phyloP scores from a whole-genome alignment of 2,329 filamentous ascomycete genomes.

The Phialocephala sp. region DNA sequence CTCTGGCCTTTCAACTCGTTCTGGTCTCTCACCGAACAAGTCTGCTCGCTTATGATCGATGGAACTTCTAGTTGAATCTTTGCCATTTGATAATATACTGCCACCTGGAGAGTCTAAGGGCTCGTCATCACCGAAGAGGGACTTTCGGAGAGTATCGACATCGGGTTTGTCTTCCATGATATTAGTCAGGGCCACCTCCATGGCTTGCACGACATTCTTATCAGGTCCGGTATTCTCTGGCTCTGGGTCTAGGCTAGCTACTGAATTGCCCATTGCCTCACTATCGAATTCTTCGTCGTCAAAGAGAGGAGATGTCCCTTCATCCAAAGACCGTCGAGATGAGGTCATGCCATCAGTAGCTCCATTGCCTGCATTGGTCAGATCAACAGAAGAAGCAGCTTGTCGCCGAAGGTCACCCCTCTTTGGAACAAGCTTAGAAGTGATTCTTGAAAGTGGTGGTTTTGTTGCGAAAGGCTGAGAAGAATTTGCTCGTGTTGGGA shows the following conservation, averaged over 20 bases:
- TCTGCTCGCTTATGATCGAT: conserved; percentile 59
- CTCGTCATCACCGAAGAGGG: conserved; percentile 66
- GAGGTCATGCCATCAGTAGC: conserved; percentile 42
- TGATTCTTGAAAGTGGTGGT: conserved; percentile 52
- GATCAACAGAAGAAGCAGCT: conserved; percentile 65
- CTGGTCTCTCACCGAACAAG: conserved; percentile 51
- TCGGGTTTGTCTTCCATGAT: conserved; percentile 85
- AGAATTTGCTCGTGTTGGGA: conserved; percentile 33
- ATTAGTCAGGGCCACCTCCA: conserved; percentile 89
- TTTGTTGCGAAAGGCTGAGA: conserved; percentile 47
- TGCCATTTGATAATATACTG: conserved; percentile 58
- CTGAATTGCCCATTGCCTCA: conserved; percentile 72
- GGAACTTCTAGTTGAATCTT: conserved; percentile 66
- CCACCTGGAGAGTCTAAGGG: conserved; percentile 48
- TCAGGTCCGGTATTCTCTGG: conserved; percentile 66
- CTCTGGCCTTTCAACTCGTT: conserved; percentile 62
- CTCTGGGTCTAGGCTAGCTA: conserved; percentile 80
- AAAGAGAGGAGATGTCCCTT: conserved; percentile 66
- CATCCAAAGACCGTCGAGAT: conserved; percentile 74
- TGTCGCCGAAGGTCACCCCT: conserved; percentile 61
- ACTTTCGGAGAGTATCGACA: conserved; percentile 67
- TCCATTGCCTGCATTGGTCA: conserved; percentile 53
- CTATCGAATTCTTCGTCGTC: conserved; percentile 82
- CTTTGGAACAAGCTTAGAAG: conserved; percentile 51
- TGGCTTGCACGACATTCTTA: conserved; percentile 83